Conservation (phyloP, 345 rosid genomes). For the Abelmoschus esculentus region DNA sequence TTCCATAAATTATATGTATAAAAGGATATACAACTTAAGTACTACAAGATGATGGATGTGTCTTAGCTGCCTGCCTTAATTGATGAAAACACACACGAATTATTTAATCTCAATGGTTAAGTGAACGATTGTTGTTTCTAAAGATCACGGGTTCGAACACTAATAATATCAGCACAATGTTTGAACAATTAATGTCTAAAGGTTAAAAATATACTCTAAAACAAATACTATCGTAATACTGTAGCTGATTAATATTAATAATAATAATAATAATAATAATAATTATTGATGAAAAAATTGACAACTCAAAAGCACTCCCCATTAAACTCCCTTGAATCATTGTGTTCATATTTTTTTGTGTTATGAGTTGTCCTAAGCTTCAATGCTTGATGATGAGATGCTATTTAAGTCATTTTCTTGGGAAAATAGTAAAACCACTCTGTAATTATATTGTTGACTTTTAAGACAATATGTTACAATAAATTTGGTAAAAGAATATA, state of each 20-base stretch:
- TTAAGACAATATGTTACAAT: neutral
- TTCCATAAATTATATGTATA: neutral
- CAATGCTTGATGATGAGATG: conserved; percentile 11
- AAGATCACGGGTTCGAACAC: too few relatives aligned
- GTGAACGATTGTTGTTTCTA: too few relatives aligned
- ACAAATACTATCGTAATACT: too few relatives aligned
- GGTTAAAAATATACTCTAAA: too few relatives aligned
- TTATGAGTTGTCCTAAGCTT: conserved; percentile 1
- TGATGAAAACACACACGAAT: too few relatives aligned
- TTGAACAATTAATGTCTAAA: too few relatives aligned
- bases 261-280: too few relatives aligned
- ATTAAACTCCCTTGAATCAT: neutral
- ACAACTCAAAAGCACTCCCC: conserved; percentile 4
- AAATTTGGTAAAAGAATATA: neutral
- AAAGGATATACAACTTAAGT: neutral
- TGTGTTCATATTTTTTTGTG: neutral
- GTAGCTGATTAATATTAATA: too few relatives aligned
- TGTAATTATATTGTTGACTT: neutral
- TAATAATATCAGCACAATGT: too few relatives aligned
- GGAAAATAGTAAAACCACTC: neutral
- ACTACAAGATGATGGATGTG: neutral
- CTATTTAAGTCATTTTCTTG: neutral
- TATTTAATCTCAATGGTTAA: too few relatives aligned
- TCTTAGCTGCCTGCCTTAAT: neutral
- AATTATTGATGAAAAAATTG: too few relatives aligned